Evolutionary conservation across 495 filamentous ascomycete species (phyloP).

Genomic region (Chaetomidium leptoderma): DNA sequence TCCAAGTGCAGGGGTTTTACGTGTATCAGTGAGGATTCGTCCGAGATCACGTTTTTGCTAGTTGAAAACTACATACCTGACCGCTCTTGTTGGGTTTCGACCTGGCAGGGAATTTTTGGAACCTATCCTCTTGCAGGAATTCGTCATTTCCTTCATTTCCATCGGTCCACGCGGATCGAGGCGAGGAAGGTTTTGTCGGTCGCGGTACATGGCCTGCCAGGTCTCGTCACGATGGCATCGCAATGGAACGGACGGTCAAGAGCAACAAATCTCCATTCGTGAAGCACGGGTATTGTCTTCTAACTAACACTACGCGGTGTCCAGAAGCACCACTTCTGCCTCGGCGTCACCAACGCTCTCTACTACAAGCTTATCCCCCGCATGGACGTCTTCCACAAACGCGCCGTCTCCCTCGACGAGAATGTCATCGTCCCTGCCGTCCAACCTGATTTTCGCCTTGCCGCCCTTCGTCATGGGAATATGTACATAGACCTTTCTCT

Average conservation of each 20-base stretch:
- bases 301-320: conserved; percentile 40
- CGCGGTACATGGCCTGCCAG: background rate
- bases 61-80: conserved; percentile 55
- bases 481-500: conserved; percentile 72
- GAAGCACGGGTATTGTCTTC: background rate
- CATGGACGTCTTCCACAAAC: conserved; percentile 55
- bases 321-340: conserved; percentile 63
- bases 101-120: conserved; percentile 35
- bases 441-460: conserved; percentile 61
- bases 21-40: conserved; percentile 54
- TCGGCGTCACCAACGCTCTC: conserved; percentile 64
- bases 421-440: conserved; percentile 56
- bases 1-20: conserved; percentile 46
- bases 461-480: conserved; percentile 69
- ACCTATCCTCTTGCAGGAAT: conserved; percentile 27
- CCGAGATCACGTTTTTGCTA: conserved; percentile 55
- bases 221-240: background rate
- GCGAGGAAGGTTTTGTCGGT: conserved; percentile 21
- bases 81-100: conserved; percentile 36
- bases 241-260: background rate
- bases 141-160: conserved; percentile 21
- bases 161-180: conserved; percentile 24
- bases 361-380: conserved; percentile 55
- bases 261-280: background rate
- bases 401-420: conserved; percentile 71